These are phyloP conservation scores for Mortierella antarctica DNA, from an alignment of 192 early-diverging fungal genomes.

Conservation along the genomic window DNA sequence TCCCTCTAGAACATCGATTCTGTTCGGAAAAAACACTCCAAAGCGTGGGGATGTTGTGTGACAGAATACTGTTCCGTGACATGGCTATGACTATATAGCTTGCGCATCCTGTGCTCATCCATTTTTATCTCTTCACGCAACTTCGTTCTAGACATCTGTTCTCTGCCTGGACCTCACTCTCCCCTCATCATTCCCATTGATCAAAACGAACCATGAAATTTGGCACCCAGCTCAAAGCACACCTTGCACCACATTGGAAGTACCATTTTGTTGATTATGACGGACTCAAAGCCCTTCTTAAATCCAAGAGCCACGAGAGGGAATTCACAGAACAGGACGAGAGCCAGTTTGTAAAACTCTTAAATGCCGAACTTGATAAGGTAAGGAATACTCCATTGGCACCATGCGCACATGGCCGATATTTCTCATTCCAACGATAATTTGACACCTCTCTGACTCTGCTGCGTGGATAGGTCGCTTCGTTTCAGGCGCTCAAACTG, in stretches of 20 bases:
- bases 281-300: constrained; percentile 82
- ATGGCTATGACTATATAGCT: too few relatives aligned
- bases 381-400: constrained; percentile 49
- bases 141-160: not conserved
- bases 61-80: too few relatives aligned
- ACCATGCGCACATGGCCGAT: not conserved
- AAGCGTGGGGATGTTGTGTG: too few relatives aligned
- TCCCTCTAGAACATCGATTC: too few relatives aligned
- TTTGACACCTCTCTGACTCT: not conserved
- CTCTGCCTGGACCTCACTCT: not conserved
- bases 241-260: constrained; percentile 80
- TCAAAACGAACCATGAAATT: constrained; percentile 80
- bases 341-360: constrained; percentile 82
- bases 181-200: not conserved
- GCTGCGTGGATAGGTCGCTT: constrained; percentile 62
- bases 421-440: not conserved
- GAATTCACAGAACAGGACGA: constrained; percentile 86
- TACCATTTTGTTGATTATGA: constrained; percentile 84
- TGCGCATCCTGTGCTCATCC: too few relatives aligned
- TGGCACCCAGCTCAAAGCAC: constrained; percentile 77
- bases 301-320: constrained; percentile 69
- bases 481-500: constrained; percentile 78
- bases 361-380: constrained; percentile 92
- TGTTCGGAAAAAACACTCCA: too few relatives aligned
- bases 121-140: too few relatives aligned